Evolutionary conservation across 768 basidiomycete species (phyloP).

Genomic region (Leucosporidium creatinivorum): DNA sequence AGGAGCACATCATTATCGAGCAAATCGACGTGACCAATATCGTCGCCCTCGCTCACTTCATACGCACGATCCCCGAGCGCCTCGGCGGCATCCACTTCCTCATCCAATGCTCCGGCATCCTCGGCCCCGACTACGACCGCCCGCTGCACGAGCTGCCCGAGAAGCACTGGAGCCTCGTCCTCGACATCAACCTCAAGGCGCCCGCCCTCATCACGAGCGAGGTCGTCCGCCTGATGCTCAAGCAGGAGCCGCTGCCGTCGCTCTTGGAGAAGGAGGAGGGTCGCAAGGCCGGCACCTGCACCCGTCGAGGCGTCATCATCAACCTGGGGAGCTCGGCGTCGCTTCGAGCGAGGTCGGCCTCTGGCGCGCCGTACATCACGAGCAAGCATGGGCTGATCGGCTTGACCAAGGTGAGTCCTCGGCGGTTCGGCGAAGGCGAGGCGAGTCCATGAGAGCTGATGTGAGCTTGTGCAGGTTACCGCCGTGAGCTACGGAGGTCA

Average conservation of each 20-base stretch:
- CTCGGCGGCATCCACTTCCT: constrained; percentile 12
- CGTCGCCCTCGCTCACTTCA: constrained; percentile 6
- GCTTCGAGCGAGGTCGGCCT: constrained; percentile 1
- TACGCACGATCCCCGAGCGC: not conserved
- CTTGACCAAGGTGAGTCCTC: not conserved
- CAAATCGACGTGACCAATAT: constrained; percentile 5
- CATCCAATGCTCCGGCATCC: constrained; percentile 15
- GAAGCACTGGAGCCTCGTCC: not conserved
- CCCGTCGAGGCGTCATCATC: constrained; percentile 8
- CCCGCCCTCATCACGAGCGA: constrained; percentile 12
- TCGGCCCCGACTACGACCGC: constrained; percentile 5
- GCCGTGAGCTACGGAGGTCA: not conserved
- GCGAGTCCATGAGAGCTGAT: not conserved
- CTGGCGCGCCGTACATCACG: constrained; percentile 12
- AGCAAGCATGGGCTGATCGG: constrained; percentile 12
- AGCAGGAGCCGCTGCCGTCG: constrained; percentile 1
- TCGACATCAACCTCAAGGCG: constrained; percentile 20
- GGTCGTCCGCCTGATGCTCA: constrained; percentile 7
- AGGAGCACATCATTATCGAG: not conserved
- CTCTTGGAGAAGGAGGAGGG: constrained; percentile 1
- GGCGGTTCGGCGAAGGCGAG: not conserved
- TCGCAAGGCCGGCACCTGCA: not conserved
- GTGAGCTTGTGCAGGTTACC: not conserved
- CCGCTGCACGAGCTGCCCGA: not conserved
- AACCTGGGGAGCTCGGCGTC: constrained; percentile 14